Base-by-base conservation (phyloP, 768 basidiomycete species). In the Termitomyces eurrhizus region DNA sequence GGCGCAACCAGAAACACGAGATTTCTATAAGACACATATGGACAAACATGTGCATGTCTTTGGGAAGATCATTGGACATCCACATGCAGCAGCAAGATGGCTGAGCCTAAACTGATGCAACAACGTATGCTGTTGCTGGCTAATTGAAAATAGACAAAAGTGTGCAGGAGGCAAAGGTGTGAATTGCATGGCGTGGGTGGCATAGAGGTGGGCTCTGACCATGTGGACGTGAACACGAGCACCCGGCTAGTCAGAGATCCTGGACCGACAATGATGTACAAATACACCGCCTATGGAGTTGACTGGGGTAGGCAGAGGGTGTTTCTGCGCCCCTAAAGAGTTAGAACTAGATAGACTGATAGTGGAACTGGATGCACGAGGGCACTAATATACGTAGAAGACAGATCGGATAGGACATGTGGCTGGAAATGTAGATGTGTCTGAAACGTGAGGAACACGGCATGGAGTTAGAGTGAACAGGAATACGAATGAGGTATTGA, bases 381-480 rank as follows among this genome's bases (percentile, higher is more conserved):
- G 41, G 11, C 41, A 54, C 29, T 36, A 44, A 29, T n/a, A 41
- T 24, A 54, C 32, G 26, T n/a, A n/a, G 39, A 42, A 37, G 37
- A 42, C 53, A 32, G 11, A 36, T 48, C 24, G 42, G 60, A 57
- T 56, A 42, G 39, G 53, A 46, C 65, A 64, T 66, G 65, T 64
- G 65, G 53, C 35, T 41, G 59, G 42, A 61, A 46, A 62, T 60
- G 65, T 62, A 61, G 51, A 62, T 60, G 65, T 62, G 65, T 44
- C 41, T 42, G 59, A 52, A 65, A 60, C 64, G 64, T 58, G 59
- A 60, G 32, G 54, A 53, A 54, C 57, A 45, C 39, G 24, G 49
- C 56, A 65, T 56, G 58, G 42, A 42, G 59, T 49, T 53, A 56
- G 56, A 62, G 64, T 60, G 62, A 65, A 65, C 52, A 65, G 56